These are phyloP conservation scores for Dendrocalamus latiflorus DNA, from an alignment of 202 grass and related monocot genomes.

Conservation along the genomic window DNA sequence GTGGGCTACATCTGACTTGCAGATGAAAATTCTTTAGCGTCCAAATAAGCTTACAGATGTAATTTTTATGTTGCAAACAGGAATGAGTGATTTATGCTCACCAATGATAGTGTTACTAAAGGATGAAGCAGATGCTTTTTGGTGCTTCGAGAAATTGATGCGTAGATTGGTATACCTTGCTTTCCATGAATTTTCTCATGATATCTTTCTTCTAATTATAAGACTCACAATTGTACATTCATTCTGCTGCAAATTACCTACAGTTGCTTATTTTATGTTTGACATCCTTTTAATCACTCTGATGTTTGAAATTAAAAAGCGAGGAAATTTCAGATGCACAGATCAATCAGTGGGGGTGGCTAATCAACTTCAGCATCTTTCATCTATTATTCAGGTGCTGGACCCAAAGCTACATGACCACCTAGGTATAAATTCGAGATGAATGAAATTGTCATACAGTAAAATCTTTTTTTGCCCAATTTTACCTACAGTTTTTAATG, in stretches of 20 bases:
- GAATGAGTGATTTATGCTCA: constrained; percentile 99
- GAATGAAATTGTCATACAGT: background rate
- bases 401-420: constrained; percentile 97
- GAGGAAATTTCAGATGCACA: constrained; percentile 99
- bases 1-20: too few species aligned
- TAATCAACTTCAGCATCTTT: constrained; percentile 85
- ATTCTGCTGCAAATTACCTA: constrained; percentile 7
- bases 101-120: constrained; percentile 95
- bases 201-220: constrained; percentile 1
- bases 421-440: constrained; percentile 53
- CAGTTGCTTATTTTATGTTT: constrained; percentile 18
- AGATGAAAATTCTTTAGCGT: too few species aligned
- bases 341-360: too few species aligned
- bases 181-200: constrained; percentile 5
- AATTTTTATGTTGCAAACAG: constrained; percentile 41
- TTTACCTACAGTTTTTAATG: constrained; percentile 10
- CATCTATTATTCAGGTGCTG: constrained; percentile 94
- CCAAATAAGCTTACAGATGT: too few species aligned
- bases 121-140: constrained; percentile 96
- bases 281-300: constrained; percentile 36
- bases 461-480: constrained; percentile 18
- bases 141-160: constrained; percentile 99
- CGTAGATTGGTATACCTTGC: constrained; percentile 78
- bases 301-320: constrained; percentile 64
- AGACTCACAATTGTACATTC: background rate